Evolutionary conservation across 495 filamentous ascomycete genomes (phyloP), one percentile per base, ranked within the genome.

Genomic region (Penicillium coprophilum): DNA sequence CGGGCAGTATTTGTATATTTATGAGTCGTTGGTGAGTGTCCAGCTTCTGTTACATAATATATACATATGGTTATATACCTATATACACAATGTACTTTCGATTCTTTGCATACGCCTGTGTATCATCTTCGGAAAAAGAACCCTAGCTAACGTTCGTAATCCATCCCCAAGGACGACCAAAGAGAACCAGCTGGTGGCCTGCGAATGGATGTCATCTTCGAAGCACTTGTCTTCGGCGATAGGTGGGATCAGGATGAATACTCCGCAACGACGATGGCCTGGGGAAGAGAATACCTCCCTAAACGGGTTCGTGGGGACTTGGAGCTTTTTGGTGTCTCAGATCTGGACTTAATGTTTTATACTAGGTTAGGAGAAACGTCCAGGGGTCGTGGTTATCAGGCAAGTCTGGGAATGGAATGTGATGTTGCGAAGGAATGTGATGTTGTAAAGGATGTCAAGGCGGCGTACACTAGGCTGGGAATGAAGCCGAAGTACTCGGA

Each of bases 121-220:
- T n/a, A 38, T 38, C 34, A 38, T 38, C 2, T 38, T n/a, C 34
- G 19, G 9, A 23, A 1, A 9, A 17, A 17, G 28, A 38, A 17
- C 24, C 8, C 4, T 47, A 47, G 28, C 45, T 47, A 28, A 47
- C 45, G 31, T n/a, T 12, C 17, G 27, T 47, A 20, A 47, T 6
- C 15, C 6, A 27, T 17, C 12, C n/a, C 17, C 10, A 31, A 30
- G n/a, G 45, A 47, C 23, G 9, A 47, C 17, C 48, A 50, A 12
- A 34, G 23, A 11, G 47, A 36, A n/a, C 20, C 34, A 21, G 17
- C 10, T 6, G 19, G 5, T n/a, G 48, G 34, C 10, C 23, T 51
- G 9, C 48, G 48, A 6, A 51, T 51, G 48, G 48, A 40, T 6
- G 40, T 27, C 8, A 7, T 51, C 32, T 40, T 51, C n/a, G 48